phyloP scores from a whole-genome alignment of 805 yeast genomes.

The Starmerella vitae region DNA sequence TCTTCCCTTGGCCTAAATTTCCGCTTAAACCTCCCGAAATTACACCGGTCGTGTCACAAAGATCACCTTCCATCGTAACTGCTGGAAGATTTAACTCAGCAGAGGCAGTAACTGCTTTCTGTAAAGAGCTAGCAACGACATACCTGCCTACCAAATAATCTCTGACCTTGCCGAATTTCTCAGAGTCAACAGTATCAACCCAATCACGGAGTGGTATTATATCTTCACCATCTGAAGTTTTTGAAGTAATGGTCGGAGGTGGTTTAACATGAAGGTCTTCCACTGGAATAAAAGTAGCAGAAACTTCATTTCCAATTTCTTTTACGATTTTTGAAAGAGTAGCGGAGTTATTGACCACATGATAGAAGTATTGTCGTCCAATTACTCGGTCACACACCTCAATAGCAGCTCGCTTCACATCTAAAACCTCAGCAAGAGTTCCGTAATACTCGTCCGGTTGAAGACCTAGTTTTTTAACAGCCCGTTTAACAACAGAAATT shows the following conservation, averaged over 20 bases:
- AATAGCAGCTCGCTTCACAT: conserved; percentile 67
- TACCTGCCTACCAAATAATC: conserved; percentile 70
- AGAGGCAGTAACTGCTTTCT: conserved; percentile 17
- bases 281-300: conserved; percentile 84
- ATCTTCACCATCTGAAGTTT: neutral
- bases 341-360: conserved; percentile 76
- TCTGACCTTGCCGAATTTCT: conserved; percentile 46
- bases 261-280: conserved; percentile 29
- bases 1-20: neutral
- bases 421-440: conserved; percentile 69
- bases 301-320: conserved; percentile 34
- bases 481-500: conserved; percentile 50
- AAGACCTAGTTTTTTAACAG: conserved; percentile 46
- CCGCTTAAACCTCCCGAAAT: conserved; percentile 56
- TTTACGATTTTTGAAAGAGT: conserved; percentile 65
- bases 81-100: conserved; percentile 44
- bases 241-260: neutral
- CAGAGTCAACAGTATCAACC: conserved; percentile 7
- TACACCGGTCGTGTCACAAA: conserved; percentile 72
- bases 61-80: conserved; percentile 84
- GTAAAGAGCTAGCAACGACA: conserved; percentile 59
- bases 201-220: conserved; percentile 42
- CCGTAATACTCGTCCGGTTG: conserved; percentile 53
- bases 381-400: conserved; percentile 82
- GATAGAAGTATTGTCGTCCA: conserved; percentile 71